Conservation (phyloP, 257 asterid species). For the Cordia subcordata region DNA sequence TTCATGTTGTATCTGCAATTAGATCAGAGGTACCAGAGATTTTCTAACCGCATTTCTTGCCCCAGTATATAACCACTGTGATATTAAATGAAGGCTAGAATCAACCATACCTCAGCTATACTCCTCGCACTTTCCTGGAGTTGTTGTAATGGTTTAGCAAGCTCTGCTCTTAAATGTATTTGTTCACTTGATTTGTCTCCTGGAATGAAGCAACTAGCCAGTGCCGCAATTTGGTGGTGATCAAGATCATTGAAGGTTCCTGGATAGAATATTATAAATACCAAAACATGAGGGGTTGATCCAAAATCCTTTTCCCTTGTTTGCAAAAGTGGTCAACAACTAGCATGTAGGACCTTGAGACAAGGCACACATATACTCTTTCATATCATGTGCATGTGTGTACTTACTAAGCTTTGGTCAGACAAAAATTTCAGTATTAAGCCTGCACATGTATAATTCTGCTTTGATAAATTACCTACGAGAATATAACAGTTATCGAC, state of each 20-base stretch:
- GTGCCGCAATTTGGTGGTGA: conserved; percentile 89
- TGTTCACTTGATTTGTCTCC: conserved; percentile 80
- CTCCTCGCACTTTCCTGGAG: conserved; percentile 92
- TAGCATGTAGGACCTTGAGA: too few species aligned
- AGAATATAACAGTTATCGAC: too few species aligned
- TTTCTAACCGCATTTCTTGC: neutral
- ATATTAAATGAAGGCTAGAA: neutral
- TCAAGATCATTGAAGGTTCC: conserved; percentile 97
- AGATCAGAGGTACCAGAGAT: neutral
- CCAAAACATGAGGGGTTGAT: neutral
- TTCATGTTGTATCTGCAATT: conserved; percentile 85
- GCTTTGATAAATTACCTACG: too few species aligned
- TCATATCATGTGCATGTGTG: too few species aligned
- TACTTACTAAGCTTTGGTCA: too few species aligned
- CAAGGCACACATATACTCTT: too few species aligned
- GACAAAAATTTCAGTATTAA: too few species aligned
- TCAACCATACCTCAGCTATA: conserved; percentile 75
- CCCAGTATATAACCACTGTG: neutral
- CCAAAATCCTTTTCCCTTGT: too few species aligned
- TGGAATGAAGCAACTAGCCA: conserved; percentile 93
- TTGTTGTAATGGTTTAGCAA: conserved; percentile 86
- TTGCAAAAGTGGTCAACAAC: too few species aligned
- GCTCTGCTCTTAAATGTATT: conserved; percentile 84
- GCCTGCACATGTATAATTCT: too few species aligned
- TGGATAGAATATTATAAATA: conserved; percentile 18